Evolutionary conservation across 768 basidiomycete genomes (phyloP).

Genomic region (Jaapia argillacea): DNA sequence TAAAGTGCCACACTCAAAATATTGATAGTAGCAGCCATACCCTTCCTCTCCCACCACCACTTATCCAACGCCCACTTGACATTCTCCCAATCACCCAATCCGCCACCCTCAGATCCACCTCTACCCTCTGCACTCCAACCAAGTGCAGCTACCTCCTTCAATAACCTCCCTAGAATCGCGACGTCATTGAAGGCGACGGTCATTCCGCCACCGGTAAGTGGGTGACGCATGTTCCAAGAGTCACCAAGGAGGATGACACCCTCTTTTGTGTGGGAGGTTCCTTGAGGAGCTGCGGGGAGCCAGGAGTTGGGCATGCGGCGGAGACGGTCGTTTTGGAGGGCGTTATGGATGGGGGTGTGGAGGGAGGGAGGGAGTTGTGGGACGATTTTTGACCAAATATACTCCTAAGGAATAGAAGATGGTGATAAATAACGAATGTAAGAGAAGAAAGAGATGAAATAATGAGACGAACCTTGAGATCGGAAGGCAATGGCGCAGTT

Average conservation of each 20-base stretch:
- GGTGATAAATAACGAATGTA: background rate
- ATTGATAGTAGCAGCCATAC: constrained; percentile 78
- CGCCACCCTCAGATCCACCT: constrained; percentile 26
- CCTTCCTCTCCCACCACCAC: constrained; percentile 88
- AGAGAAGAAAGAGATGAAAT: background rate
- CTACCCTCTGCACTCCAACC: too few species aligned
- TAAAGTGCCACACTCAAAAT: constrained; percentile 90
- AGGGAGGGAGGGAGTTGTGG: constrained; percentile 75
- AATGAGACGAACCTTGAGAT: constrained; percentile 51
- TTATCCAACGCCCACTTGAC: constrained; percentile 42
- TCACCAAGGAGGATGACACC: constrained; percentile 87
- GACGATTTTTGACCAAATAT: constrained; percentile 64
- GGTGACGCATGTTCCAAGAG: constrained; percentile 99
- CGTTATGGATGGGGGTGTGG: constrained; percentile 50
- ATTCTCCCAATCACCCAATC: constrained; percentile 38
- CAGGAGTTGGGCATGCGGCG: constrained; percentile 95
- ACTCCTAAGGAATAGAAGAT: constrained; percentile 28
- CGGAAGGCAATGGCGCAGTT: constrained; percentile 71
- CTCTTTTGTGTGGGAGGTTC: constrained; percentile 33
- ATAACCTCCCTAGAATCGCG: constrained; percentile 55
- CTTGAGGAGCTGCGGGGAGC: constrained; percentile 72
- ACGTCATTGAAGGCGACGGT: constrained; percentile 89
- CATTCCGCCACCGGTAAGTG: constrained; percentile 97
- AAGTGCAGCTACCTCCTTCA: constrained; percentile 20
- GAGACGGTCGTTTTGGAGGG: constrained; percentile 72